Base-by-base conservation (phyloP, 2,329 filamentous ascomycete species). In the Penicillium concentricum region DNA sequence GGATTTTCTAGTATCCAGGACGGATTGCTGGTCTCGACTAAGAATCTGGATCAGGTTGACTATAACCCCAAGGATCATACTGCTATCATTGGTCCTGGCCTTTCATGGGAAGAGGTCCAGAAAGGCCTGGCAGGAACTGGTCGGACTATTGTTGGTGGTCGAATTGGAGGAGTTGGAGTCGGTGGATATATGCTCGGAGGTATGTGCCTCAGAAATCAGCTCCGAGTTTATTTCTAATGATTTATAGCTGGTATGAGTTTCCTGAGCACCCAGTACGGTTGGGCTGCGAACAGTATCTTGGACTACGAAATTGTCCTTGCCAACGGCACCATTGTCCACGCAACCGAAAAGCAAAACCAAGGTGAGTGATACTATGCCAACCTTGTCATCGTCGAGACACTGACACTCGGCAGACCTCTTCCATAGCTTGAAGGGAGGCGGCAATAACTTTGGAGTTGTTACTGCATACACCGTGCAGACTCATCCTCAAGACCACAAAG, bases 231-330 rank as follows among this genome's bases (percentile, higher is more conserved):
- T 42, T 5, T 22, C 61, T 66, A 45, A 68, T 39, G 8, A 42
- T 10, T 12, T 37, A 0, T 35, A 74, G 71, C 68, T 49, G 71
- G 72, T 10, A 60, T 73, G 58, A 83, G 81, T 49, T 84, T 82
- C 60, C 71, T 84, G 67, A 79, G 78, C 26, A 75, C 78, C 9
- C 73, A 82, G 60, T 79, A 81, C 58, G 80, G 80, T 22, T 79
- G 78, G 74, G 76, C 78, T 18, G 76, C 76, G 30, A 78, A 80
- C 57, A 79, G 77, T 53, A 72, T 81, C 7, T 67, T 78, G 24
- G 75, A 78, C 48, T 79, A 72, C 47, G 77, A 82, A 54, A 72
- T 81, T 16, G 76, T 80, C 13, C 71, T 80, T n/a, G 76, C 78
- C 10, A 78, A 79, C 59, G 77, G 76, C 9, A 77, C 71, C 13